Conservation (phyloP, 1,139 yeast genomes). For the Zygotorulaspora mrakii region DNA sequence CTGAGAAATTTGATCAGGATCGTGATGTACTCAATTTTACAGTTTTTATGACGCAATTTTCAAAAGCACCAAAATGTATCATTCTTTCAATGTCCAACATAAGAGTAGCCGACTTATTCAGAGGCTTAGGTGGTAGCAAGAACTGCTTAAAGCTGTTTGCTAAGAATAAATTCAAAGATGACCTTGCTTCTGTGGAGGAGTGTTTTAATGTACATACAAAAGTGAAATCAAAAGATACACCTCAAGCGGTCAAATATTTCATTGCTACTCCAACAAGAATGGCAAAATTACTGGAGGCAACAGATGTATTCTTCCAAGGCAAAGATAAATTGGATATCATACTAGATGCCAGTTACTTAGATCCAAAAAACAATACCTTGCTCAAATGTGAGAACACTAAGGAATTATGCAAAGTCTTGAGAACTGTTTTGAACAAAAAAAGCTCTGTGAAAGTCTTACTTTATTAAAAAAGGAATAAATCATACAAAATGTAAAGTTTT, state of each 20-base stretch:
- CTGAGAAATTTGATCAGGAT: conserved; percentile 27
- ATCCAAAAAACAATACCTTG: conserved; percentile 43
- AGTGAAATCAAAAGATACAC: conserved; percentile 14
- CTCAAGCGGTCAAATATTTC: conserved; percentile 33
- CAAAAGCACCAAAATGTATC: conserved; percentile 34
- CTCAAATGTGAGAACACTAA: conserved; percentile 30
- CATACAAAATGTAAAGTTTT: conserved; percentile 5
- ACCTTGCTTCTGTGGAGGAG: conserved; percentile 41
- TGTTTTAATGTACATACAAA: conserved; percentile 17
- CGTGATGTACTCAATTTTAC: conserved; percentile 29
- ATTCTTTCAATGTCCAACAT: conserved; percentile 34
- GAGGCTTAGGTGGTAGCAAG: conserved; percentile 48
- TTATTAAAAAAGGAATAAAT: conserved; percentile 18
- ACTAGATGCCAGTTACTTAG: conserved; percentile 59
- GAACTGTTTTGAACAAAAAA: conserved; percentile 29
- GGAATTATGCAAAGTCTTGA: conserved; percentile 29
- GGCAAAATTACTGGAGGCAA: conserved; percentile 46
- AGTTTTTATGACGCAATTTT: conserved; percentile 27
- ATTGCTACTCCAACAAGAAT: conserved; percentile 63
- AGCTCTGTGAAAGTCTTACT: conserved; percentile 36
- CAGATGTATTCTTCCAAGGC: conserved; percentile 42
- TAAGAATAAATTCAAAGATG: conserved; percentile 59
- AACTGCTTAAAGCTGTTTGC: conserved; percentile 54
- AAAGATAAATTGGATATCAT: conserved; percentile 55
- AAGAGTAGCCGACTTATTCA: conserved; percentile 37